A percentile compares a stretch with the other conserved stretches of the same genome.
phyloP scores from a whole-genome alignment of 2,329 filamentous ascomycete species.

The Talaromyces piceae region DNA sequence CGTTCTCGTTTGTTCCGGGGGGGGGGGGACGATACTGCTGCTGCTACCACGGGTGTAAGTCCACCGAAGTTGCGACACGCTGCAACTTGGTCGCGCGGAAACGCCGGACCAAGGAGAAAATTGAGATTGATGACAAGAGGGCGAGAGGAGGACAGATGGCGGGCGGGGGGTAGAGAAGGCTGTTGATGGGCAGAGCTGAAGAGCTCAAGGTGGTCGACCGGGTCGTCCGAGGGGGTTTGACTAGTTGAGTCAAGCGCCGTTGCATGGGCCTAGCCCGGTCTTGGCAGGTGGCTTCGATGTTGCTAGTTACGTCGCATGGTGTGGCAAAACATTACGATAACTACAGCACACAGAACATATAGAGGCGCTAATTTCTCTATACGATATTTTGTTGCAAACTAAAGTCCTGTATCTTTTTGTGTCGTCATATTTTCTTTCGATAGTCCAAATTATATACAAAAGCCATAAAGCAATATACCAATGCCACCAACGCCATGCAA shows the following conservation, averaged over 20 bases:
- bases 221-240: background rate
- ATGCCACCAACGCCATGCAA: background rate
- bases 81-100: background rate
- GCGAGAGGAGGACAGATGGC: background rate
- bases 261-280: background rate
- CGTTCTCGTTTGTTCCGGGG: no score
- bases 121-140: no score
- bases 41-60: constrained; percentile 6
- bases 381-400: no score
- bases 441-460: constrained; percentile 7
- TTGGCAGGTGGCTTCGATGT: background rate
- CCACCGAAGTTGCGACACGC: constrained; percentile 5
- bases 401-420: no score
- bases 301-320: background rate
- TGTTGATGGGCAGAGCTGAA: background rate
- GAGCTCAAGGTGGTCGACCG: background rate
- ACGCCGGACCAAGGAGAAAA: background rate
- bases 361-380: no score
- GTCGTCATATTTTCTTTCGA: no score
- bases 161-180: background rate
- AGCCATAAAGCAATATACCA: constrained; percentile 2
- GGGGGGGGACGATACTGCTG: no score
- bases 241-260: background rate
- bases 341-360: no score
- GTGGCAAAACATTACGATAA: no score